Base-by-base conservation (phyloP, 495 filamentous ascomycete species). In the Trypethelium eluteriae region DNA sequence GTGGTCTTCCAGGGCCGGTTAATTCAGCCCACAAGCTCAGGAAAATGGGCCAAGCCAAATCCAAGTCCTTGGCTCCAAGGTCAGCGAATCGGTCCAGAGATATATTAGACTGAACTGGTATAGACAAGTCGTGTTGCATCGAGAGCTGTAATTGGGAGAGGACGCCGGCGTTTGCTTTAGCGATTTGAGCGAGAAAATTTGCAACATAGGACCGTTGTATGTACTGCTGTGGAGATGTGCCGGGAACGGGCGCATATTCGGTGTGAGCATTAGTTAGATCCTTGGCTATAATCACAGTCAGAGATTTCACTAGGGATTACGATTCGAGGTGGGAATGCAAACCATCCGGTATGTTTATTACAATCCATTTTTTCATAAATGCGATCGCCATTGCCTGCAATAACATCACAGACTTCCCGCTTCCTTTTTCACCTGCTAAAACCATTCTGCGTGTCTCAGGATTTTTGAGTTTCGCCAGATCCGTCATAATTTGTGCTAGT, bases 331-430 rank as follows among this genome's bases (percentile, higher is more conserved):
- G 46, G 38, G 36, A 63, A 38, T 12, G 62, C 39, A 53, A 69
- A 95, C 93, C 89, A 74, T 98, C 92, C n/a, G 94, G 93, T 63
- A 97, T 82, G 69, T 89, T 87, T 63, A 98, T 81, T 11, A 98
- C 93, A 39, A 96, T 82, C 92, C 92, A 96, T 18, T 88, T 82
- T 74, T 89, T 92, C 70, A 91, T 72, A 70, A 92, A 87, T 1
- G 86, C 94, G 80, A 91, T 88, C 9, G 89, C 80, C 83, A 92
- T 86, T 38, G 86, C 90, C 79, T 98, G 94, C 36, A 96, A 80
- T 66, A 96, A 74, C 74, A 96, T 79, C 64, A 92, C 82, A 73
- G 87, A 94, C 83, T 96, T 98, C 50, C 94, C 94, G 34, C 85
- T 83, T 11, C 86, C 83, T 76, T 83, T 87, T 64, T 83, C 81